phyloP scores from a whole-genome alignment of 2,329 filamentous ascomycete species.

The Tolypocladium amazonense region DNA sequence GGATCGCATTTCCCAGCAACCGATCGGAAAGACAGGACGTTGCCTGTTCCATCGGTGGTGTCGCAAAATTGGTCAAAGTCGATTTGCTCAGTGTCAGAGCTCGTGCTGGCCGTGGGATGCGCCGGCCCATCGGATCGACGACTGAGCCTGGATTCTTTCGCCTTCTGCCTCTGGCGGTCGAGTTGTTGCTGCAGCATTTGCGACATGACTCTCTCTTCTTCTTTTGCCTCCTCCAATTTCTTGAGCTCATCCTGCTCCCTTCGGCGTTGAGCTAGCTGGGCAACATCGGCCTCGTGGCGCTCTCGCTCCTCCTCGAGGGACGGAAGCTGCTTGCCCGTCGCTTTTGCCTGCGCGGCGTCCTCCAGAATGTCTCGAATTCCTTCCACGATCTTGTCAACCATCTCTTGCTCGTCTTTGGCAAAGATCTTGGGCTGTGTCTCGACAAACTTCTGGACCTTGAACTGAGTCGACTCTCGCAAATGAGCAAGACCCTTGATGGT shows the following conservation, averaged over 20 bases:
- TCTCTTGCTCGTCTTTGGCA: slow-evolving; percentile 41
- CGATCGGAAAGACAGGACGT: slow-evolving; percentile 55
- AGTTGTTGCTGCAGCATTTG: slow-evolving; percentile 65
- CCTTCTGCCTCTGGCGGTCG: slow-evolving; percentile 53
- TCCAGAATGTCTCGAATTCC: slow-evolving; percentile 69
- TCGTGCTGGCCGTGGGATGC: slow-evolving; percentile 15
- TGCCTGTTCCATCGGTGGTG: slow-evolving; percentile 52
- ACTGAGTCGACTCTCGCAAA: slow-evolving; percentile 59
- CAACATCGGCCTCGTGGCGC: slow-evolving; percentile 64
- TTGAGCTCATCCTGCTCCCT: slow-evolving; percentile 41
- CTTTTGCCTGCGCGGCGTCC: slow-evolving; percentile 70
- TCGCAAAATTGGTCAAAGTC: slow-evolving; percentile 59
- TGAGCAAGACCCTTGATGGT: slow-evolving; percentile 53
- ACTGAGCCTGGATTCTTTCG: slow-evolving; percentile 53
- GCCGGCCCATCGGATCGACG: slow-evolving; percentile 33
- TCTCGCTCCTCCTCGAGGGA: slow-evolving; percentile 85
- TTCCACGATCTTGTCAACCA: slow-evolving; percentile 56
- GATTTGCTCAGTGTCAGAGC: slow-evolving; percentile 26
- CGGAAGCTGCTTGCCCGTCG: slow-evolving; percentile 64
- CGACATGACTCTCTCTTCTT: slow-evolving; percentile 61
- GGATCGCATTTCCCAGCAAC: slow-evolving; percentile 61
- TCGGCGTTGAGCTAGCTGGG: slow-evolving; percentile 47
- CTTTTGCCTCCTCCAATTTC: slow-evolving; percentile 44
- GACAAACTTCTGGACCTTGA: slow-evolving; percentile 56
- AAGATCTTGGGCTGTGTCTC: slow-evolving; percentile 47